Conservation (phyloP, 1,139 yeast genomes). For the Debaryomyces psychrophilus region DNA sequence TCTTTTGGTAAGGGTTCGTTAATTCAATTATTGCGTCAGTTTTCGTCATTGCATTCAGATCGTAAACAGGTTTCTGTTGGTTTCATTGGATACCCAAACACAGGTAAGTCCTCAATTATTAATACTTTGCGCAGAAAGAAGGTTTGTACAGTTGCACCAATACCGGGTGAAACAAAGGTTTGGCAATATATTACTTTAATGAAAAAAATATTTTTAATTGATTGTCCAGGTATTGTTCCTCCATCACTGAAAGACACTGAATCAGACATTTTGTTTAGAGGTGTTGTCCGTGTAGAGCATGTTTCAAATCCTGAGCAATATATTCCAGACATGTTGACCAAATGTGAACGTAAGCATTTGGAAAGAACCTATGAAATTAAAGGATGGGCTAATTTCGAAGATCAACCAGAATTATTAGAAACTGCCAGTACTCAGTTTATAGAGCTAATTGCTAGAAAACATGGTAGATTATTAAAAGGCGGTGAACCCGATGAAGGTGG, state of each 20-base stretch:
- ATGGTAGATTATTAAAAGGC: conserved; percentile 90
- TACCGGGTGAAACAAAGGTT: conserved; percentile 98
- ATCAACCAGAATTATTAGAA: conserved; percentile 40
- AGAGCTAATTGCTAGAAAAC: conserved; percentile 88
- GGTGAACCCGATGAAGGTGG: conserved; percentile 98
- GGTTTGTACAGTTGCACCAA: conserved; percentile 96
- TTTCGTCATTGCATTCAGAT: conserved; percentile 86
- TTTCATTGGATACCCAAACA: conserved; percentile 95
- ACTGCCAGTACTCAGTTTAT: conserved; percentile 76
- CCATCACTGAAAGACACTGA: conserved; percentile 88
- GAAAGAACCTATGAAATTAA: conserved; percentile 94
- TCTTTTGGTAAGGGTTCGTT: conserved; percentile 97
- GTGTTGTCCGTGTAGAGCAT: conserved; percentile 97
- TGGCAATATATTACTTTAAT: conserved; percentile 98
- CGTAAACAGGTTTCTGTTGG: conserved; percentile 97
- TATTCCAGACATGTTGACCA: conserved; percentile 81
- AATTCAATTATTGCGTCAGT: conserved; percentile 90
- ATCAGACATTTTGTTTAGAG: conserved; percentile 92
- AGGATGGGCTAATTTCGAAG: conserved; percentile 74
- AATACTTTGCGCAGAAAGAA: conserved; percentile 92
- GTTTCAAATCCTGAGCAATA: conserved; percentile 95
- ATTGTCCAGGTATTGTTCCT: conserved; percentile 99
- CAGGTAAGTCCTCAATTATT: conserved; percentile 95
- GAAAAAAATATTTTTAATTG: conserved; percentile 93
- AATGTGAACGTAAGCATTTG: conserved; percentile 87